Base-by-base conservation (phyloP, 1,139 yeast genomes). In the Eremothecium sinecaudum region DNA sequence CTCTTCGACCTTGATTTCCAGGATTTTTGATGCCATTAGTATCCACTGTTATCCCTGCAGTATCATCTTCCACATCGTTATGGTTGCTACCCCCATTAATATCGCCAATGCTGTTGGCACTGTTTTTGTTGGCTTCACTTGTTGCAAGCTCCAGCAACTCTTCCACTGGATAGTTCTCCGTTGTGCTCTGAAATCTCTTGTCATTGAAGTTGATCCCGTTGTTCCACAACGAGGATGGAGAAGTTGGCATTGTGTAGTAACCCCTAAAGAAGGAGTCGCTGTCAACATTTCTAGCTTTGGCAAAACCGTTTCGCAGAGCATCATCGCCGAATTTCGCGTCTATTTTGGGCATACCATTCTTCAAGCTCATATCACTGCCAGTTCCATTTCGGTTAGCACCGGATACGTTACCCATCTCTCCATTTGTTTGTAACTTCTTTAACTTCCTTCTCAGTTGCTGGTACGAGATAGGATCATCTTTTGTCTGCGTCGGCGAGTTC, bases 91-190 rank as follows among this genome's bases (percentile, higher is more conserved):
- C 29, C n/a, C n/a, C n/a, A n/a, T n/a, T n/a, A n/a, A n/a, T n/a
- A 17, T 32, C 39, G 9, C 34, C 22, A 12, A 11, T 15, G 4
- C n/a, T 13, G 6, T 10, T 10, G 30, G 30, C 29, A 11, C 8
- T 11, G 48, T 41, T 45, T 28, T 41, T 40, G 26, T 50, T 49
- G 6, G 28, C 12, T 12, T 12, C 15, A 14, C 40, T 38, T 6
- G 44, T 39, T 6, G 54, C 43, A 17, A 54, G 38, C 31, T 52
- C 56, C 31, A 53, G 28, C 8, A 53, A 40, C 33, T 54, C 57
- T 33, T 51, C 56, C 2, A 53, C 54, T 2, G 54, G 46, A 10
- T 48, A 54, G 23, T 49, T 51, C 27, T 52, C 55, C 13, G 51
- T 39, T 4, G 48, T 41, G 28, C 44, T 50, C 19, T 32, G 20